A percentile compares a stretch with the other conserved stretches of the same genome.
Conservation (phyloP, 495 filamentous ascomycete genomes). For the Tuber brumale region DNA sequence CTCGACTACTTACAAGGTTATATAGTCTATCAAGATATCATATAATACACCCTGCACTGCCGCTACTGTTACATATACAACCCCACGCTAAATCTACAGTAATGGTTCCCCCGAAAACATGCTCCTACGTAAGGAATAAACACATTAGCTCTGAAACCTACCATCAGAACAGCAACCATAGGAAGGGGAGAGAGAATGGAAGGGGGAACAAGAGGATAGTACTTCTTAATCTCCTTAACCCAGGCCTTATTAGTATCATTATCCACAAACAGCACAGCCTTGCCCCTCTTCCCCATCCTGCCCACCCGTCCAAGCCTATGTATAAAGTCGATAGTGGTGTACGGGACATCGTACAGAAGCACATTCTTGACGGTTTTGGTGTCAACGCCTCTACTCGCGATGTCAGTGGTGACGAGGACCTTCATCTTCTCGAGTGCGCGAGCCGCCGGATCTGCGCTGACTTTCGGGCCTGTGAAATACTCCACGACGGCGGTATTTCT, state of each 20-base stretch:
- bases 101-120: slow-evolving; percentile 27
- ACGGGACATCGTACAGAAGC: slow-evolving; percentile 89
- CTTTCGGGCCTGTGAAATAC: slow-evolving; percentile 57
- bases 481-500: slow-evolving; percentile 67
- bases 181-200: not conserved
- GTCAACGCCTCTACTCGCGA: slow-evolving; percentile 88
- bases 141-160: slow-evolving; percentile 5
- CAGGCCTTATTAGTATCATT: slow-evolving; percentile 80
- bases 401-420: slow-evolving; percentile 88
- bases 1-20: not conserved
- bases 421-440: slow-evolving; percentile 57
- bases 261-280: slow-evolving; percentile 83
- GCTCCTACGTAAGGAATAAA: slow-evolving; percentile 3
- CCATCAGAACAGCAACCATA: not conserved
- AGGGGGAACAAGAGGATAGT: not conserved
- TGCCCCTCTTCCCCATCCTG: slow-evolving; percentile 82
- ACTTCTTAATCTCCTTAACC: slow-evolving; percentile 60
- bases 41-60: not conserved
- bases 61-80: not conserved
- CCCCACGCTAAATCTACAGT: not conserved
- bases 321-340: slow-evolving; percentile 94
- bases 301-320: slow-evolving; percentile 87
- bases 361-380: slow-evolving; percentile 88
- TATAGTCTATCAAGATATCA: not conserved
- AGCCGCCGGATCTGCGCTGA: slow-evolving; percentile 14